Percentiles rank a stretch among this genome's conserved stretches.
Conservation (phyloP, 805 yeast genomes). For the Candida qinlingensis region DNA sequence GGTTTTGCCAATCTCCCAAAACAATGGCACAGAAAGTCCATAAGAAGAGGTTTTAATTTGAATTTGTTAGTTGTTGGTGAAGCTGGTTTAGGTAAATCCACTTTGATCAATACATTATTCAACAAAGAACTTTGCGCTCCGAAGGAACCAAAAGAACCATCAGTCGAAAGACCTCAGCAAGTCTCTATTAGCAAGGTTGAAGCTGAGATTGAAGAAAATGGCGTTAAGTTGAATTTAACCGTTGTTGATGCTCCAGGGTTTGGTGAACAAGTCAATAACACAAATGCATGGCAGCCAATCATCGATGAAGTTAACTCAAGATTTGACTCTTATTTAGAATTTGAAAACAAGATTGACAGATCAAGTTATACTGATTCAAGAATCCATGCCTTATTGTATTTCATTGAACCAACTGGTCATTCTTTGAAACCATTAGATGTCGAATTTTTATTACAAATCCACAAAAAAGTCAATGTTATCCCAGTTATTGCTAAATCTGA, state of each 20-base stretch:
- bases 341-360: slow-evolving; percentile 80
- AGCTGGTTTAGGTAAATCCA: slow-evolving; percentile 88
- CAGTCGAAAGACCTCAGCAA: slow-evolving; percentile 37
- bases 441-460: slow-evolving; percentile 79
- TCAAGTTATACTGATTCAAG: slow-evolving; percentile 70
- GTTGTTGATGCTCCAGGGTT: slow-evolving; percentile 91
- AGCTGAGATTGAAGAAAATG: slow-evolving; percentile 86
- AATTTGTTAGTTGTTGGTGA: slow-evolving; percentile 90
- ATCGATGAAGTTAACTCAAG: slow-evolving; percentile 83
- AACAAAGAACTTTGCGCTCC: slow-evolving; percentile 53
- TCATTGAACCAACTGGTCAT: slow-evolving; percentile 97
- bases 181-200: slow-evolving; percentile 57
- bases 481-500: slow-evolving; percentile 96
- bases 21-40: slow-evolving; percentile 96
- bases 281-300: slow-evolving; percentile 83
- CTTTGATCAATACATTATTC: slow-evolving; percentile 87
- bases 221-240: slow-evolving; percentile 78
- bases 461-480: slow-evolving; percentile 86
- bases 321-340: slow-evolving; percentile 84
- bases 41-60: slow-evolving; percentile 82
- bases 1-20: slow-evolving; percentile 97
- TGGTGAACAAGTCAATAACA: slow-evolving; percentile 83
- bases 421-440: slow-evolving; percentile 84
- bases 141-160: slow-evolving; percentile 34
- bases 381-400: slow-evolving; percentile 88